Base-by-base conservation (phyloP, 1,139 yeast species). In the Scheffersomyces titani region DNA sequence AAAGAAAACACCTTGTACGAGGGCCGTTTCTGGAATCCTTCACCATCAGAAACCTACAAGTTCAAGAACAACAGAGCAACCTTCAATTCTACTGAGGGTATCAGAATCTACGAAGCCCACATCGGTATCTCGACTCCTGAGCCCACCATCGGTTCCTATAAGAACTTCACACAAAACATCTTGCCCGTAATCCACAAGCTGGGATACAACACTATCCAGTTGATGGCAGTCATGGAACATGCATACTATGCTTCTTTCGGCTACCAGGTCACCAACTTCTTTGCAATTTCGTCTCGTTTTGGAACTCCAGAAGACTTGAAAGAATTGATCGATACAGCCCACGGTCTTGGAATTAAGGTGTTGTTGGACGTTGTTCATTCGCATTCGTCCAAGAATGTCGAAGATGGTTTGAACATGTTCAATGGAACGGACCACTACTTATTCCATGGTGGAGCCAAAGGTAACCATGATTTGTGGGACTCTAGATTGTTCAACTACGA, bases 221-320 rank as follows among this genome's bases (percentile, higher is more conserved):
- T 94, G 68, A 94, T 94, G 99, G 98, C 99, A 0, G 83, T 94
- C 53, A 94, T 94, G 99, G 99, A 94, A 72, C 99, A 94, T 71
- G 98, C 99, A 0, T 94, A 94, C 72, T 94, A 94, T 70, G 99
- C 98, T 1, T 91, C 97, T 0, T 94, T 94, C 71, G 99, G 99
- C 6, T 94, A 94, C 72, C 99, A 94, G 72, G 88, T 94, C 44
- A 93, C 98, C 48, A 90, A 89, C 59, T 94, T 93, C 69, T 94
- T 91, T 71, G 98, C 98, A 1, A 82, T 84, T 36, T 88, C 96
- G 50, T 92, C 98, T 7, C 82, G 98, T 61, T 94, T 80, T 66
- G 99, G 99, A 30, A 86, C 97, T 0, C 98, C 99, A 0, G 98
- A 94, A 65, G 98, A 94, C 54, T 80, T 94, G 68, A 93, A 90